Evolutionary conservation across 495 filamentous ascomycete species (phyloP).

Genomic region (Aspergillus olivimuriae): DNA sequence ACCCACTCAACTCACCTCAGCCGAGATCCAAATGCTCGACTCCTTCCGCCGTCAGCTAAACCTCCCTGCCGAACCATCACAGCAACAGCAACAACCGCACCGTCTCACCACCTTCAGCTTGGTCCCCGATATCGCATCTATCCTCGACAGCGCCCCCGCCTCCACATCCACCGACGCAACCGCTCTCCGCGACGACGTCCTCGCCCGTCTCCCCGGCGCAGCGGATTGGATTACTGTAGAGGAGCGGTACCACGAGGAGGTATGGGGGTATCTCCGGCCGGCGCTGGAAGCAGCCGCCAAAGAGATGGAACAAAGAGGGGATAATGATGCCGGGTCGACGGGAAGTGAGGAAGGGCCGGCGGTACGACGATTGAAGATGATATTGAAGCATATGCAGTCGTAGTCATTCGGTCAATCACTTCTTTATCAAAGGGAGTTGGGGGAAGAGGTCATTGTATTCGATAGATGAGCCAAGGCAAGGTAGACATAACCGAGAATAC

Average conservation of each 20-base stretch:
- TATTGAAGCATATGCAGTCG: constrained; percentile 41
- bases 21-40: constrained; percentile 30
- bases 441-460: neutral
- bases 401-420: constrained; percentile 1
- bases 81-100: constrained; percentile 3
- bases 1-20: constrained; percentile 18
- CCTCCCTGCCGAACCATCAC: neutral
- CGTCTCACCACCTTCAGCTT: constrained; percentile 28
- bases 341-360: constrained; percentile 33
- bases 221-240: constrained; percentile 56
- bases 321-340: constrained; percentile 35
- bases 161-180: constrained; percentile 6
- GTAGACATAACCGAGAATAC: too few species aligned
- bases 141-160: constrained; percentile 20
- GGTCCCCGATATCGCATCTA: constrained; percentile 38
- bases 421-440: neutral
- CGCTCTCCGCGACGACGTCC: constrained; percentile 25
- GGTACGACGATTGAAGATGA: constrained; percentile 43
- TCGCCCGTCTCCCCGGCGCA: constrained; percentile 27
- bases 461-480: too few species aligned
- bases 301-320: constrained; percentile 56
- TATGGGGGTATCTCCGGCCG: constrained; percentile 68
- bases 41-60: constrained; percentile 24
- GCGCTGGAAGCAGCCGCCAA: constrained; percentile 54
- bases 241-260: constrained; percentile 64